Conservation (phyloP, 352 stramenopile species). For the Sclerospora graminicola region DNA sequence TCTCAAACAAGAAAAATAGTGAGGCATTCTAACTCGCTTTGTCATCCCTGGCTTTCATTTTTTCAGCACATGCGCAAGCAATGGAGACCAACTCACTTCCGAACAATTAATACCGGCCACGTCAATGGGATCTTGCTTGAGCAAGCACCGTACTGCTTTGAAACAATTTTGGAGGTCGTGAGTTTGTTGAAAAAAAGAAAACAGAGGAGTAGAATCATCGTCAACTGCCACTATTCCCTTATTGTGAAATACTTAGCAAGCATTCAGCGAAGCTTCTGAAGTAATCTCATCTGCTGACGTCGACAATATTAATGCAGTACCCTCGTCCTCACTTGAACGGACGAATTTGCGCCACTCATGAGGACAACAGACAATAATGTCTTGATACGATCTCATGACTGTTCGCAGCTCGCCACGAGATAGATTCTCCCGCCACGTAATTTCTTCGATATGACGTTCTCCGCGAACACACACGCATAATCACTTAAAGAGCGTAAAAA, state of each 20-base stretch:
- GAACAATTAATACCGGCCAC: conserved; percentile 59
- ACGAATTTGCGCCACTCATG: conserved; percentile 56
- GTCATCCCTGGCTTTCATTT: not conserved
- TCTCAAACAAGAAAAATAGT: not conserved
- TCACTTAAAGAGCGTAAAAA: conserved; percentile 74
- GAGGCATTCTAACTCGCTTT: not conserved
- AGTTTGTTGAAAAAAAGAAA: conserved; percentile 20
- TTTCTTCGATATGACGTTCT: conserved; percentile 81
- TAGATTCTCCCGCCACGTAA: conserved; percentile 85
- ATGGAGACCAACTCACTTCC: conserved; percentile 46
- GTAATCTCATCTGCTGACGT: no score
- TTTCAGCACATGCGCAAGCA: conserved; percentile 41
- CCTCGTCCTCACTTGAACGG: no score
- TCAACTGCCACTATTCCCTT: no score
- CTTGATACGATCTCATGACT: conserved; percentile 76
- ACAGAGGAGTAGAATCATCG: no score
- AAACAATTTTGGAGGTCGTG: conserved; percentile 63
- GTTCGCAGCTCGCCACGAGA: conserved; percentile 68
- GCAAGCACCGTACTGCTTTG: conserved; percentile 47
- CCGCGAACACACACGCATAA: conserved; percentile 81
- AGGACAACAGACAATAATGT: conserved; percentile 75
- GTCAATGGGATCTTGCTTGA: conserved; percentile 74
- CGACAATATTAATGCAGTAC: no score
- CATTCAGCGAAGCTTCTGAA: no score
- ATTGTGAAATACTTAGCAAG: no score